A percentile compares a stretch with the other conserved stretches of the same genome.
Conservation (phyloP, 768 basidiomycete species). For the Trametes coccinea region DNA sequence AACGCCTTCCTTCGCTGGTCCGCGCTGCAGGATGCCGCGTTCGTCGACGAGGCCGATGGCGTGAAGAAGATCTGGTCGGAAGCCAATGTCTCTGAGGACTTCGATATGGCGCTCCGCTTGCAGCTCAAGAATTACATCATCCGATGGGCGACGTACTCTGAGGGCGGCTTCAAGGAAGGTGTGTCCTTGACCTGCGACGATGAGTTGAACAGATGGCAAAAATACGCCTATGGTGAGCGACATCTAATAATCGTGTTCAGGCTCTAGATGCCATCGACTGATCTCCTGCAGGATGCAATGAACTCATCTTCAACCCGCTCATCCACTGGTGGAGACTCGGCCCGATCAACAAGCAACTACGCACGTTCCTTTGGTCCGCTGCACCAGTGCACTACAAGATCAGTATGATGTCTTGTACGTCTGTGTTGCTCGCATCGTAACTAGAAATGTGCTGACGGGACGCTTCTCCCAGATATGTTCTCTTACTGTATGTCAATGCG, state of each 20-base stretch:
- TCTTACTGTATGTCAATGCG: conserved; percentile 38
- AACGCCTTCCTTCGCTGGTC: conserved; percentile 93
- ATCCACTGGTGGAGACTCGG: conserved; percentile 75
- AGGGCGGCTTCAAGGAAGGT: conserved; percentile 88
- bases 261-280: background rate
- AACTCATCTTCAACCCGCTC: conserved; percentile 84
- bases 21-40: conserved; percentile 84
- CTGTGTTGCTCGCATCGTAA: rapidly evolving
- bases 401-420: conserved; percentile 73
- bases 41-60: conserved; percentile 64
- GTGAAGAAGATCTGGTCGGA: conserved; percentile 81
- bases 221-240: conserved; percentile 71
- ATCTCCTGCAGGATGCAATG: conserved; percentile 61
- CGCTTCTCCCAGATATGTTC: conserved; percentile 39
- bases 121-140: conserved; percentile 70
- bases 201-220: conserved; percentile 92
- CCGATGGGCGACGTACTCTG: conserved; percentile 83
- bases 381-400: conserved; percentile 85
- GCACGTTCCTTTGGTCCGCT: conserved; percentile 71
- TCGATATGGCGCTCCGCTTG: conserved; percentile 75
- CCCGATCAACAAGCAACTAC: conserved; percentile 82
- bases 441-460: background rate
- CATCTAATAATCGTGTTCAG: background rate
- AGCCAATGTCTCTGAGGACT: conserved; percentile 79
- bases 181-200: conserved; percentile 91